Evolutionary conservation across 345 rosid genomes (phyloP), one percentile per base, ranked within the genome.

Genomic region (Isatis tinctoria): DNA sequence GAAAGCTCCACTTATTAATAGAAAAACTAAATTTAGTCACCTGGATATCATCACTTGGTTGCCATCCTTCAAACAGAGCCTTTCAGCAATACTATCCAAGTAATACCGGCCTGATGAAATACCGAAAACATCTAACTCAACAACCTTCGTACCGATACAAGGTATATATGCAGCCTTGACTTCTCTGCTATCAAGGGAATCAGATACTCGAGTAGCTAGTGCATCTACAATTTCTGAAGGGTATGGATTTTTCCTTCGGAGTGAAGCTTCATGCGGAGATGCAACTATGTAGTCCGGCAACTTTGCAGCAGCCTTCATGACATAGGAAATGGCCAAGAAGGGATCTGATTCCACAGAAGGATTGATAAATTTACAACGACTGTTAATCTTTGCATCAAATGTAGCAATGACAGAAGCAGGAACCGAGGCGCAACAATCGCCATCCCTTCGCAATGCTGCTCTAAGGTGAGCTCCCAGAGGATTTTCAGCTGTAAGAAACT

Each of bases 381-480:
- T 83, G 59, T 61, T 82, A 30, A 80, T 77, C 85, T 83, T 94
- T 70, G 88, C 73, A 81, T 91, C 98, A 56, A 81, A 86, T 45
- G 72, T 80, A 78, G 90, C 88, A 76, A 88, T 81, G 71, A 87
- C 87, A 65, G 97, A 87, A 80, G 82, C 88, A 66, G 97, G 92
- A 74, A 94, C 72, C 17, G 84, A 82, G 45, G 96, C 90, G 14
- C 70, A 77, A 76, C 81, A 85, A 67, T 85, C 83, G 48, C 90
- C 88, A 30, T 79, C 80, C 83, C 97, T 87, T 75, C 65, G 72
- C 53, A 86, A 86, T 73, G 89, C 69, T 18, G 90, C 98, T 84
- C 83, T 87, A 65, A 94, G 78, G 88, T 91, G 98, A 79, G 88
- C 84, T 49, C 90, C 82, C 69, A 94, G 74, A 5, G 97, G 98